Evolutionary conservation across 306 rosid species (phyloP).

Genomic region (Cyamopsis tetragonoloba): DNA sequence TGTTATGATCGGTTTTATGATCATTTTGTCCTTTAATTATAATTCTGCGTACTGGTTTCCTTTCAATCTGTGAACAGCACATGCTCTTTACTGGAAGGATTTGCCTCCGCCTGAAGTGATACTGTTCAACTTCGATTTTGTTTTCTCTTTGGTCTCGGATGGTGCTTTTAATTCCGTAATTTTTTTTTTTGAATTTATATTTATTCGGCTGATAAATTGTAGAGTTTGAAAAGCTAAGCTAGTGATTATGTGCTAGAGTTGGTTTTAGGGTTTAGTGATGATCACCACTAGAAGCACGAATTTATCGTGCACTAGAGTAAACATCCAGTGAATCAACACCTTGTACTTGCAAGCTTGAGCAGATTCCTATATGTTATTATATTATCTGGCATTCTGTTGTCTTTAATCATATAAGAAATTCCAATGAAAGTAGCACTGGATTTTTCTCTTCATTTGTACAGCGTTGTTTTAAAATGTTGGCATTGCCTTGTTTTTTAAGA

Average conservation of each 20-base stretch:
- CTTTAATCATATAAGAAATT: not conserved
- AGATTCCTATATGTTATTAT: not conserved
- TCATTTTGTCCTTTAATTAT: not conserved
- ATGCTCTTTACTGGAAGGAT: not conserved
- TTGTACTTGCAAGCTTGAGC: no score
- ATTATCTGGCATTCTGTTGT: not conserved
- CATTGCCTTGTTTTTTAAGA: not conserved
- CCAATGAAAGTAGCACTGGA: not conserved
- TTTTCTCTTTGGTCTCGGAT: not conserved
- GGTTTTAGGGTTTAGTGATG: no score
- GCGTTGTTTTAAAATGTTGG: not conserved
- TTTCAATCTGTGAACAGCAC: not conserved
- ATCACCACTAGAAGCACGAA: not conserved
- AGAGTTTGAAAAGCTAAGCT: no score
- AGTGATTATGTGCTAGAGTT: not conserved
- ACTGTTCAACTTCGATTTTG: not conserved
- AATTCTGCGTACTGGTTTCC: not conserved
- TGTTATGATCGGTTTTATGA: not conserved
- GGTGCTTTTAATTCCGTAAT: not conserved
- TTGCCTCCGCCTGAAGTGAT: not conserved
- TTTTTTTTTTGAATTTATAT: not conserved
- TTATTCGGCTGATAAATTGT: not conserved
- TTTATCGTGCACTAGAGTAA: not conserved
- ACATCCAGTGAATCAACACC: no score
- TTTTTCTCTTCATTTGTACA: not conserved